Evolutionary conservation across 129 eudicot genomes (phyloP).

Genomic region (Cynara cardunculus): DNA sequence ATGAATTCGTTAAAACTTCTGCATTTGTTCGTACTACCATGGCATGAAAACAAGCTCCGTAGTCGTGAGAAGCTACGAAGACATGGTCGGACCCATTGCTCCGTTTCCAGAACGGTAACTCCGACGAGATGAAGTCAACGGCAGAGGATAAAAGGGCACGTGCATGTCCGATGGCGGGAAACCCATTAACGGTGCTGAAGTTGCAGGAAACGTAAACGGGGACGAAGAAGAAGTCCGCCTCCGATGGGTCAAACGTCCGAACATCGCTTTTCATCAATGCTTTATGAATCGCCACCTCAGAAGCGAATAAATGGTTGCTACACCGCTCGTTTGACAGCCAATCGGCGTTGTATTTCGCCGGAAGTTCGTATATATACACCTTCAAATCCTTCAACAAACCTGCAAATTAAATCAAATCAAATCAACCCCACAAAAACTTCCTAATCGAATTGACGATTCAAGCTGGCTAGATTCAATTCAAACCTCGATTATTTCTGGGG

Average conservation of each 20-base stretch:
- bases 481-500: conserved; percentile 17
- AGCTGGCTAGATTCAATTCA: neutral
- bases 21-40: conserved; percentile 39
- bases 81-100: conserved; percentile 80
- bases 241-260: conserved; percentile 60
- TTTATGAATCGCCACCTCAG: conserved; percentile 84
- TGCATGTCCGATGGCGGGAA: conserved; percentile 91
- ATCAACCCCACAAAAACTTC: neutral
- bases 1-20: neutral
- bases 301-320: conserved; percentile 68
- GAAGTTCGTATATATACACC: conserved; percentile 70
- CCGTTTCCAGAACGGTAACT: conserved; percentile 80
- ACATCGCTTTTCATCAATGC: conserved; percentile 50
- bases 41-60: conserved; percentile 93
- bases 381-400: conserved; percentile 51
- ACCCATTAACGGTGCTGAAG: conserved; percentile 83
- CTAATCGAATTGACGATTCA: neutral
- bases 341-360: conserved; percentile 62
- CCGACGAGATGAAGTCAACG: conserved; percentile 48
- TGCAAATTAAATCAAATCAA: neutral
- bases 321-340: conserved; percentile 65
- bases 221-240: conserved; percentile 88
- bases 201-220: conserved; percentile 97
- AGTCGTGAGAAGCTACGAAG: conserved; percentile 91
- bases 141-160: conserved; percentile 61